These are phyloP conservation scores for Phytophthora lateralis DNA, from an alignment of 352 stramenopile genomes.

Conservation along the genomic window DNA sequence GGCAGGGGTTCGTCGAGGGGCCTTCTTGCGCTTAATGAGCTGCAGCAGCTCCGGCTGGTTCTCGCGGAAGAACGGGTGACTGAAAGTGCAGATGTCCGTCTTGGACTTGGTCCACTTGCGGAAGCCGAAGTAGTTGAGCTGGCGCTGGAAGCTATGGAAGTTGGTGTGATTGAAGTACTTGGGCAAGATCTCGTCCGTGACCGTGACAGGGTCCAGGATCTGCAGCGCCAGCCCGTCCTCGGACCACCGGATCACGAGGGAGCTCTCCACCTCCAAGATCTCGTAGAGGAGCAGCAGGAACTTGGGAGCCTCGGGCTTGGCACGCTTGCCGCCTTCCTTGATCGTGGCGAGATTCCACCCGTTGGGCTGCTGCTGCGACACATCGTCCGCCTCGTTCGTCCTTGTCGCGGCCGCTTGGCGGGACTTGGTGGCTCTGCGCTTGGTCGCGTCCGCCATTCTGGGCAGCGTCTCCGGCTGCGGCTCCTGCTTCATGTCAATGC, in stretches of 20 bases:
- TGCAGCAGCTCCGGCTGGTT: conserved; percentile 78
- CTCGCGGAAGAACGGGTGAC: conserved; percentile 75
- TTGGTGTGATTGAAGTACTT: conserved; percentile 95
- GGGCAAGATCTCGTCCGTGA: conserved; percentile 81
- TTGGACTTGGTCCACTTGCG: conserved; percentile 87
- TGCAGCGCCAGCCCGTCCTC: conserved; percentile 76
- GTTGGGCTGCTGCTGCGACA: conserved; percentile 13
- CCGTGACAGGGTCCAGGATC: conserved; percentile 72
- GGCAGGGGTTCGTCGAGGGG: conserved; percentile 46
- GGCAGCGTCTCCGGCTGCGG: no score
- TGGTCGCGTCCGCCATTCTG: conserved; percentile 1
- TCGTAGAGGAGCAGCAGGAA: conserved; percentile 83
- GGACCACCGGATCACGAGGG: conserved; percentile 75
- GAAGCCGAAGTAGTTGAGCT: conserved; percentile 95
- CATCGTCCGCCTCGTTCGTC: not conserved
- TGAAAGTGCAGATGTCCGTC: conserved; percentile 88
- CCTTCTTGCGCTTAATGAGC: conserved; percentile 85
- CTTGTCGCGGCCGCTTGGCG: not conserved
- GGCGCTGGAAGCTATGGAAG: conserved; percentile 92
- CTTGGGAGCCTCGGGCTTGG: conserved; percentile 74
- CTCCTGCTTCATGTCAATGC: conserved; percentile 31
- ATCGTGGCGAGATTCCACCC: conserved; percentile 33
- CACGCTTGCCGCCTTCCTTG: conserved; percentile 43
- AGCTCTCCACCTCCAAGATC: conserved; percentile 80
- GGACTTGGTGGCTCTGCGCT: conserved; percentile 24